A percentile compares a stretch with the other conserved stretches of the same genome.
phyloP scores from a whole-genome alignment of 108 stramenopile genomes.

The Skeletonema potamos region DNA sequence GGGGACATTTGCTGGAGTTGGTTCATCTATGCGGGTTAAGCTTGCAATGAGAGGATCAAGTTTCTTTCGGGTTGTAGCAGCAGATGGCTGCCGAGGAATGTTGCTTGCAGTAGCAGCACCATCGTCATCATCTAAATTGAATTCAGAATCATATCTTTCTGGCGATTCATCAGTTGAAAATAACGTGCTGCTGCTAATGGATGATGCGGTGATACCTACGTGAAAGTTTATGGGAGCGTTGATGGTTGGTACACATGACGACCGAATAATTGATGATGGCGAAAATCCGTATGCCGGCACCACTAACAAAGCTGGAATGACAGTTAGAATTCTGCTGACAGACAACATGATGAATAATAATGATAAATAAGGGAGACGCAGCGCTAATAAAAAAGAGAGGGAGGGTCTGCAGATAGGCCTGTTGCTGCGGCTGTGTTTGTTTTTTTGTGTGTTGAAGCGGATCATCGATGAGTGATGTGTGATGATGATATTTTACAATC shows the following conservation, averaged over 20 bases:
- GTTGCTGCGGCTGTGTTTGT: no score
- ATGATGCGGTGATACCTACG: background rate
- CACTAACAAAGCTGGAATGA: background rate
- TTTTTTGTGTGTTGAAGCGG: no score
- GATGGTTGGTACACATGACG: background rate
- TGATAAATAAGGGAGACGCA: no score
- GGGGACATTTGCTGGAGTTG: constrained; percentile 20
- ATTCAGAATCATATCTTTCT: background rate
- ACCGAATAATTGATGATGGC: background rate
- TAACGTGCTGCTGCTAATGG: background rate
- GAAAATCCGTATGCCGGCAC: background rate
- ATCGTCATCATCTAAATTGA: background rate
- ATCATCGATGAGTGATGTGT: no score
- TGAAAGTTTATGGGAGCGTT: background rate
- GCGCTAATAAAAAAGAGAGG: no score
- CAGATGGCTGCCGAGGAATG: constrained; percentile 4
- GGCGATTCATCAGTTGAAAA: background rate
- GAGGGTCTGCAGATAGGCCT: no score
- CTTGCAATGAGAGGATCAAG: constrained; percentile 73
- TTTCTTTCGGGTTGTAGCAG: constrained; percentile 12
- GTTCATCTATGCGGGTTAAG: constrained; percentile 62
- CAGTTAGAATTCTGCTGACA: background rate
- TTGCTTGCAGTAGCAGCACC: background rate
- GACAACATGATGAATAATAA: background rate
- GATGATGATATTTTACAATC: no score